Evolutionary conservation across 371 early-diverging fungal genomes (phyloP), one percentile per base, ranked within the genome.

Genomic region (Apophysomyces sp.): DNA sequence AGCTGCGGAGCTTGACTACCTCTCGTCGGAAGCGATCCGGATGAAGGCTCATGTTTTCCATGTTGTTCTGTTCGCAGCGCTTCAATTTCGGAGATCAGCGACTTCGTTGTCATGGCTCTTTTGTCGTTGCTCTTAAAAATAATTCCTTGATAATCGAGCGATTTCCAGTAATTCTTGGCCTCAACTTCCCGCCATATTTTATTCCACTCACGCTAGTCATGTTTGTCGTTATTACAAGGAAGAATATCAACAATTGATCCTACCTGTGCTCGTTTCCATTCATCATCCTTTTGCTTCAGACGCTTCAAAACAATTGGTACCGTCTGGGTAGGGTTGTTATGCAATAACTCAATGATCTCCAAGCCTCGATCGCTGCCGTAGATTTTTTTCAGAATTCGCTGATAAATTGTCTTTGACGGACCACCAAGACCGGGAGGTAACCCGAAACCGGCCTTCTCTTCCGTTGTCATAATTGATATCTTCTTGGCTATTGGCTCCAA

Each of bases 181-280:
- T 98, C 95, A 18, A 89, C 76, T 54, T 98, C 97, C 24, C 97
- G 88, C 99, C 99, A 99, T 15, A 97, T 84, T 76, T 96, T 97
- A 72, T 93, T 91, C 89, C 92, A 95, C 62, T 95, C 94, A 53
- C 94, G 87, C 85, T 96, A 58, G 9, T 34, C 34, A 13, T 34
- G 12, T 13, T 13, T 34, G 12, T 34, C 12, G 12, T 7, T 34
- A 2, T 34, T 13, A 13, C 12, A 13, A 34, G 1, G 12, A 9
- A 13, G 12, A 34, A 34, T 34, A 13, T 13, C 12, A 1, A 2
- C 11, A 9, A 1, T 34, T 9, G 12, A 34, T 9, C 71, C 28
- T 72, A 66, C 39, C 66, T 79, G 81, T 13, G 81, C 74, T 0
- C 75, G 61, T 32, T 94, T 90, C 96, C 98, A 98, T 74, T 98